Base-by-base conservation (phyloP, 768 basidiomycete genomes). In the Tubosaeta brunneosetosa region DNA sequence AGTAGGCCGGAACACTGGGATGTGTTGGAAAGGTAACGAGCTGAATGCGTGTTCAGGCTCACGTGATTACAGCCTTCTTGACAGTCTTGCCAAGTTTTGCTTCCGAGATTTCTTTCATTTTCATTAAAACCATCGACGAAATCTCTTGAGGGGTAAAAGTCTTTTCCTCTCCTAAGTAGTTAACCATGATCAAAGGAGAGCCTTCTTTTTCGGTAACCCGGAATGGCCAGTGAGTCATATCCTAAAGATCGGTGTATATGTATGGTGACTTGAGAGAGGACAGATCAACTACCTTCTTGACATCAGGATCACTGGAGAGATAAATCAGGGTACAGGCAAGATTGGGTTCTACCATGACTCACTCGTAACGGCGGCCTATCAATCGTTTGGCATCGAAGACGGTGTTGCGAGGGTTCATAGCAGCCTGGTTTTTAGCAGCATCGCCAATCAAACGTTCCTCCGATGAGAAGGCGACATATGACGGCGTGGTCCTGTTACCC, bases 21-120 rank as follows among this genome's bases (percentile, higher is more conserved):
- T 26, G 51, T 25, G 44, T 38, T 42, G 29, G 49, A 4, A 53
- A 41, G 55, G 55, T 27, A 49, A 44, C 16, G 16, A 6, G 38
- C 38, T 37, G 6, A 26, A 55, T 47, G 58, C n/a, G 50, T 22
- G 48, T 47, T 37, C 32, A 10, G 22, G 79, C 90, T 60, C 73
- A 93, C 92, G 94, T 97, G 74, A 99, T 86, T 58, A 99, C 97
- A 51, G 97, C 97, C 78, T 97, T 98, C 78, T 93, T 94, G 72
- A 97, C 93, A 44, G 87, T 86, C 81, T 94, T 95, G 65, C 97
- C 94, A 62, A 99, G 89, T 77, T 99, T 97, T 60, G 95, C 92
- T 78, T 99, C 97, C 42, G 95, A 92, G 65, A 94, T 97, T 74
- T 98, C 97, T 84, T 97, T 98, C 94, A 99, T 98, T 80, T 99